Evolutionary conservation across 768 basidiomycete genomes (phyloP), one percentile per base, ranked within the genome.

Genomic region (Leccinum subgranulosum): DNA sequence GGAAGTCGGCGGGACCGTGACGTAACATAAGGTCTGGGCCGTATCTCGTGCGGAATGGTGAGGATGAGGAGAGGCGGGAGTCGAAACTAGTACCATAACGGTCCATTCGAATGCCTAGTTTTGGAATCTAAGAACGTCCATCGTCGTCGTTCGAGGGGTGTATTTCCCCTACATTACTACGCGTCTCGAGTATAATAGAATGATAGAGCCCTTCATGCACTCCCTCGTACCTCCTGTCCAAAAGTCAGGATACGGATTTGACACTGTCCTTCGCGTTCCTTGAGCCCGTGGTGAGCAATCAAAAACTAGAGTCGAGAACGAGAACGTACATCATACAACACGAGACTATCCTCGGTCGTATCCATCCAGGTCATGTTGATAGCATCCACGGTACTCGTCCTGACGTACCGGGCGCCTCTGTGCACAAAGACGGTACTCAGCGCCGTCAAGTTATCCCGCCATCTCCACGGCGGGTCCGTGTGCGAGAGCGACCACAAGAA

Each of bases 51-150:
- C 75, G 0, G 81, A 82, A 27, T 11, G 67, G 69, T 0, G 87
- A 90, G 60, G 83, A 86, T 43, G 89, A 91, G n/a, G 87, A 87
- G 61, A 76, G 86, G 62, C 79, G 88, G 60, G 73, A 78, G 19
- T 49, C 2, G 46, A 46, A 67, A 66, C 77, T 39, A 56, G 43
- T 45, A 9, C 17, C 9, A 12, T 36, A 28, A 47, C 50, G 46
- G 9, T 41, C 12, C 48, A 59, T 28, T 12, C 39, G 34, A 57
- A 19, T 43, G 41, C 10, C 41, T 11, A 19, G 5, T 10, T 41
- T 41, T n/a, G 10, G 4, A 17, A 41, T 19, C 36, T 45, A 23
- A 28, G 4, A 50, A 55, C 9, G 50, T 57, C 41, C 10, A 43
- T 43, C 27, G 19, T 33, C 45, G 6, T 28, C 34, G 31, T 33